Evolutionary conservation across 768 basidiomycete species (phyloP), one percentile per base, ranked within the genome.

Genomic region (Boletus barrowsii): DNA sequence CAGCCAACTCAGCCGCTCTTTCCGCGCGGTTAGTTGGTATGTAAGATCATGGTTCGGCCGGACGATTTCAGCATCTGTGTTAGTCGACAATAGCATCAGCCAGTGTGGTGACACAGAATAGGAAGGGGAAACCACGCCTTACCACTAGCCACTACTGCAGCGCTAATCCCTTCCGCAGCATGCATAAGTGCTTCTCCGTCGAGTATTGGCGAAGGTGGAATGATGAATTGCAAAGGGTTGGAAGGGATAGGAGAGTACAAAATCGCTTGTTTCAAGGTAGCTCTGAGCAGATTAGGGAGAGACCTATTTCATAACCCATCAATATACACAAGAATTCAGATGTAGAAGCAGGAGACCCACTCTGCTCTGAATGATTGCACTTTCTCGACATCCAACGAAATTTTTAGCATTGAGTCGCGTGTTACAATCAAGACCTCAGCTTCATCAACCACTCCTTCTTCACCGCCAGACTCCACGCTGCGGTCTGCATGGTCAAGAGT

Each of bases 261-360:
- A 57, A 92, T 90, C 11, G 89, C 90, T 64, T 92, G 88, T 42
- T 83, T 88, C 84, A 93, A 85, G 24, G 83, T 88, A 10, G 87
- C 84, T 68, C 87, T 87, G 65, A 91, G 81, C 24, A 92, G 73
- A 53, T 80, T 80, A 3, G 86, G 83, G 41, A 68, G 68, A 74
- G 80, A 55, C 84, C 90, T 52, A 76, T 82, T 48, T 84, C 87
- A 51, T 14, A 51, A 44, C 10, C 48, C 48, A 49, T 55, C 43
- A 54, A 22, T 49, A 48, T 30, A 15, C 36, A 10, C 29, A 2
- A 44, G 35, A 40, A 35, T 49, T 10, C 9, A 39, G 2, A 17
- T 15, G 13, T 8, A 18, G 33, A 32, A 18, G 18, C 18, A 39
- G 33, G 18, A 33, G 18, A 73, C 82, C 62, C 64, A 90, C 90